These are phyloP conservation scores for Arachis monticola DNA, from an alignment of 331 rosid genomes.

Conservation along the genomic window DNA sequence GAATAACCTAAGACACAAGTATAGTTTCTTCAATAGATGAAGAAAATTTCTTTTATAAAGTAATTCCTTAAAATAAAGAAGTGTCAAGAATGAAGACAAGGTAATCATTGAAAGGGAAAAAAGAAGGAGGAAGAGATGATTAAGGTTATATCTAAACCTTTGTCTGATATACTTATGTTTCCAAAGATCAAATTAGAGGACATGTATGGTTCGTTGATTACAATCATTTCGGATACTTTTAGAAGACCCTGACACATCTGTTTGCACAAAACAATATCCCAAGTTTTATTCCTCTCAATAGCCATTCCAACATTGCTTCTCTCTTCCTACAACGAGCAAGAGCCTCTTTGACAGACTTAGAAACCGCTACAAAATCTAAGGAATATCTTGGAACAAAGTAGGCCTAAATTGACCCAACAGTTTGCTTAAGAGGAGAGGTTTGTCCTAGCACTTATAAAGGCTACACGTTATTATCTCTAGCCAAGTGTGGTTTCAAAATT, in stretches of 20 bases:
- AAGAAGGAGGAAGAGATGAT: too few species aligned
- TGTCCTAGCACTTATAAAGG: too few species aligned
- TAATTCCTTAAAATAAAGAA: neutral
- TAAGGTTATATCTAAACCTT: neutral
- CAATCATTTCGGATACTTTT: neutral
- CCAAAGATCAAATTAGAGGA: slow-evolving; percentile 2
- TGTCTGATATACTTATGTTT: slow-evolving; percentile 3
- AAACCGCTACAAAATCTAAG: neutral
- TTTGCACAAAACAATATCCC: neutral
- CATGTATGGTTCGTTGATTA: neutral
- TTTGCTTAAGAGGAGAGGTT: neutral
- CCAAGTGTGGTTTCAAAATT: slow-evolving; percentile 2
- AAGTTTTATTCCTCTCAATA: neutral
- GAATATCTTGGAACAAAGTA: neutral
- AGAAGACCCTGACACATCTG: neutral
- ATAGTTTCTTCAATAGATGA: neutral
- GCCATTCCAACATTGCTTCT: neutral
- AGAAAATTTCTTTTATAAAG: neutral
- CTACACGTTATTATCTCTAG: too few species aligned
- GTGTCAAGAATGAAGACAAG: neutral
- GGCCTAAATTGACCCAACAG: too few species aligned
- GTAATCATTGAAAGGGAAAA: neutral
- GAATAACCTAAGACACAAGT: neutral
- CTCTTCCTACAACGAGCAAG: neutral
- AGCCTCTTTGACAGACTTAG: neutral